Evolutionary conservation across 2,329 filamentous ascomycete genomes (phyloP).

Genomic region (Albifimbria verrucaria): DNA sequence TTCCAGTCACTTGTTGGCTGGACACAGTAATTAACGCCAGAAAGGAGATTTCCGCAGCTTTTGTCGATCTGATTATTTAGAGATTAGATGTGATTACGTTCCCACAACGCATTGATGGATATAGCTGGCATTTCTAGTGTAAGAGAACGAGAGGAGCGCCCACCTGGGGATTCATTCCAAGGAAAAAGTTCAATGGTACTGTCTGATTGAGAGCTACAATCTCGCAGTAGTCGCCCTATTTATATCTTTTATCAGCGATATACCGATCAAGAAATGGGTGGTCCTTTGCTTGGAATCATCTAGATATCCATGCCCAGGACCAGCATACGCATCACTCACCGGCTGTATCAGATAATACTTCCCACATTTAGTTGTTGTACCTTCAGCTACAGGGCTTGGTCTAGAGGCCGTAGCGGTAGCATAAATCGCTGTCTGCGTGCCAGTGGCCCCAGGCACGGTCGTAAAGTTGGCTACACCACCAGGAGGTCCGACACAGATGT

Average conservation of each 20-base stretch:
- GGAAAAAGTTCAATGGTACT: constrained; percentile 1
- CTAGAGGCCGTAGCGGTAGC: constrained; percentile 1
- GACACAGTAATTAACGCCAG: constrained; percentile 2
- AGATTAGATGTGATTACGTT: not conserved
- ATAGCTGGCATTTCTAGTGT: too few species aligned
- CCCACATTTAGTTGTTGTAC: constrained; percentile 2
- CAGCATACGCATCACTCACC: not conserved
- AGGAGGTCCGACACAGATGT: constrained; percentile 5
- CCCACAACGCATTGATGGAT: too few species aligned
- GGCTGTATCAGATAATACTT: constrained; percentile 4
- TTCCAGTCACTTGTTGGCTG: constrained; percentile 1
- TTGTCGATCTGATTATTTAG: constrained; percentile 1
- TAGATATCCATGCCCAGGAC: too few species aligned
- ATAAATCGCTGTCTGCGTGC: constrained; percentile 1
- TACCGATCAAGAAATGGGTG: too few species aligned
- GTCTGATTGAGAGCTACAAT: constrained; percentile 1
- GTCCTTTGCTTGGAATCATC: too few species aligned
- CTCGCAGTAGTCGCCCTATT: constrained; percentile 5
- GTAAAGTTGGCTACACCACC: not conserved
- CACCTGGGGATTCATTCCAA: constrained; percentile 1
- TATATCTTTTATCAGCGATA: not conserved
- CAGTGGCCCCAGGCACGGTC: not conserved
- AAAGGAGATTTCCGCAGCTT: not conserved
- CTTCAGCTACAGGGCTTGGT: constrained; percentile 1
- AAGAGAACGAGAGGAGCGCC: not conserved